Conservation (phyloP, 106 monocot species). For the Cymbidium sinense region DNA sequence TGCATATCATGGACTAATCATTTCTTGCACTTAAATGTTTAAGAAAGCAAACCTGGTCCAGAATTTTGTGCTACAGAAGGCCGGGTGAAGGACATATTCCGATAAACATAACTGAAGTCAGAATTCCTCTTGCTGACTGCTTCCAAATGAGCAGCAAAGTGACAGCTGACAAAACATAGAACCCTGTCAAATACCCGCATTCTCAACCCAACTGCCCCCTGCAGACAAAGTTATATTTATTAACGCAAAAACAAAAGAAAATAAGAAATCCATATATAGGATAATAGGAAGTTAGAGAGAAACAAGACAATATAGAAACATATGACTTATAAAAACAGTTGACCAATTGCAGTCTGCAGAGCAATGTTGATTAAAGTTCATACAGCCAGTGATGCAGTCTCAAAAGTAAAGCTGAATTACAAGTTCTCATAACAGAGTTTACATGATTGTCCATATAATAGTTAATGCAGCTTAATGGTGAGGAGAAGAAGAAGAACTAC, state of each 20-base stretch:
- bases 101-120: constrained; percentile 64
- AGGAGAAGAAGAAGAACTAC: no score
- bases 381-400: neutral
- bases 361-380: neutral
- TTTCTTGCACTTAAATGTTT: neutral
- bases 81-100: constrained; percentile 48
- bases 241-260: neutral
- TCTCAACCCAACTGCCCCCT: constrained; percentile 74
- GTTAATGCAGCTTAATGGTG: no score
- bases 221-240: constrained; percentile 6
- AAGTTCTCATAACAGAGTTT: no score
- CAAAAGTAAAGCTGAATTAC: no score
- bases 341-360: no score
- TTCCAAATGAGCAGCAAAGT: constrained; percentile 82
- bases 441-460: no score
- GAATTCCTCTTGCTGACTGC: constrained; percentile 61
- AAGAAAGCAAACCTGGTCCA: constrained; percentile 34
- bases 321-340: no score
- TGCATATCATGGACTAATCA: neutral
- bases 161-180: constrained; percentile 69
- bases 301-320: neutral
- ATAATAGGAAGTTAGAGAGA: neutral
- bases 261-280: neutral
- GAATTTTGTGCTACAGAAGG: constrained; percentile 39
- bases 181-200: constrained; percentile 63